These are phyloP conservation scores for Suaeda aralocaspica DNA, from an alignment of 148 eudicot species.

Conservation along the genomic window DNA sequence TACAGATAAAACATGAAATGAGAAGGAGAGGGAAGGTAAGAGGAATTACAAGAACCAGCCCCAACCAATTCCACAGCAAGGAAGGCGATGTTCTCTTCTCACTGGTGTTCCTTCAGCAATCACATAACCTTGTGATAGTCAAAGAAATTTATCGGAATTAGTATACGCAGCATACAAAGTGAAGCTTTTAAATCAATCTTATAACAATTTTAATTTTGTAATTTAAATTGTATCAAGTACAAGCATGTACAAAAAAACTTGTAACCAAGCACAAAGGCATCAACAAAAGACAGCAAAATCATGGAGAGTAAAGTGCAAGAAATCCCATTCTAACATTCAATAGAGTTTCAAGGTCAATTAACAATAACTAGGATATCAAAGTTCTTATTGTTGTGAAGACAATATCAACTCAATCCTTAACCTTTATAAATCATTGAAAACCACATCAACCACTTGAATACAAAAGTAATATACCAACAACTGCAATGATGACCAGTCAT, in stretches of 20 bases:
- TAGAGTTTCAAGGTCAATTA: not conserved
- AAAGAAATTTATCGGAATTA: slow-evolving; percentile 9
- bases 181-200: not conserved
- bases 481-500: not conserved
- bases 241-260: not conserved
- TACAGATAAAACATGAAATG: not conserved
- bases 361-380: not conserved
- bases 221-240: not conserved
- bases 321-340: not conserved
- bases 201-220: not conserved
- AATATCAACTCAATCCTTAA: not conserved
- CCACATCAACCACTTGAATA: not conserved
- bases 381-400: not conserved
- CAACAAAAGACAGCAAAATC: not conserved
- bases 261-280: slow-evolving; percentile 7
- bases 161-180: not conserved
- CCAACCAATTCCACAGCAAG: slow-evolving; percentile 80
- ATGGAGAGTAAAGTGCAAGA: not conserved
- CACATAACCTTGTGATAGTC: slow-evolving; percentile 49
- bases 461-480: not conserved
- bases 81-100: slow-evolving; percentile 56
- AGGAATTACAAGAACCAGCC: slow-evolving; percentile 85
- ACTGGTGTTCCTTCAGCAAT: slow-evolving; percentile 81
- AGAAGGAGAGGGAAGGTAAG: slow-evolving; percentile 1
- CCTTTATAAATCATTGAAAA: not conserved